Base-by-base conservation (phyloP, 495 filamentous ascomycete species). In the Aspergillus homomorphus region DNA sequence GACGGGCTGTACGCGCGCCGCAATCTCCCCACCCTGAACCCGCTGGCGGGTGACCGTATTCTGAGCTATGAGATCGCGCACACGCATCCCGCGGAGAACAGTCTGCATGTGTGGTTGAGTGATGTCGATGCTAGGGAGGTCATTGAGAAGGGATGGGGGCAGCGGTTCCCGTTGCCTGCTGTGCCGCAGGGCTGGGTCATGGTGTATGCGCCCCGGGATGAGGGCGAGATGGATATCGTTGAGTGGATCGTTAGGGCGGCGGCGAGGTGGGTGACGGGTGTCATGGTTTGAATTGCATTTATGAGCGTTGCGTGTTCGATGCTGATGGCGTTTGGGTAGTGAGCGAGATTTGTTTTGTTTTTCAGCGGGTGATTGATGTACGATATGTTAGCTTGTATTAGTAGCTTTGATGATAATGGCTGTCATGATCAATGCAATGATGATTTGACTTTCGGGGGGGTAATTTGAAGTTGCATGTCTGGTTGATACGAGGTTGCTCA, bases 81-180 rank as follows among this genome's bases (percentile, higher is more conserved):
- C 24, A 24, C 26, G 46, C 46, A 50, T 20, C 46, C 46, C n/a
- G 9, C 10, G 22, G 46, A 50, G 22, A 28, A 50, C 24, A 50
- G 46, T 26, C 21, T 50, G 46, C 46, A 50, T 15, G 46, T 50
- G 46, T 50, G 46, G 46, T 16, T 50, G 21, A 50, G 46, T 26
- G 46, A 50, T 22, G 21, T 22, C 9, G 46, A 50, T 26, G 46
- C 46, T 21, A 19, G 21, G 22, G 21, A 16, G 4, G 46, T 50
- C 9, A 18, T 50, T 8, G 46, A 50, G 46, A 26, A 23, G 22
- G 46, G 46, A 5, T 50, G 46, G 46, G 46, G 46, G 0, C 9
- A 15, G 20, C 22, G 46, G 46, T 50, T 50, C 26, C 46, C 46
- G 8, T 15, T 50, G 46, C 15, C 10, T 6, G 46, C 21, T 6